Base-by-base conservation (phyloP, 2,329 filamentous ascomycete species). In the Verticillium nonalfalfae region DNA sequence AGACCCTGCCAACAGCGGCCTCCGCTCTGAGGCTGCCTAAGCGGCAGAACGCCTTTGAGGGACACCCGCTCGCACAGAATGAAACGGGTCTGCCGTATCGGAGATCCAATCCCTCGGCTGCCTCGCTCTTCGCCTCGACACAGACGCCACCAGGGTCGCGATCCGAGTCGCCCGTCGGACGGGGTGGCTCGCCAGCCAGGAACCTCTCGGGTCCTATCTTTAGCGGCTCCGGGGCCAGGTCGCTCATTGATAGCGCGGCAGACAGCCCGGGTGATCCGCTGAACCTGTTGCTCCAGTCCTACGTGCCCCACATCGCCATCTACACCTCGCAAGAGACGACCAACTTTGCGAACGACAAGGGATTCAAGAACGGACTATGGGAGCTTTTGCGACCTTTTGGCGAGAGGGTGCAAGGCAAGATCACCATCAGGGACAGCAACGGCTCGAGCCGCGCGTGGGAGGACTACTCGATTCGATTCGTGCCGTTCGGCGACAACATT, bases 331-430 rank as follows among this genome's bases (percentile, higher is more conserved):
- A 84, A 15, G 94, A 98, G 71, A 95, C 92, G 1, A 90, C 97
- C 70, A 84, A 88, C 61, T 76, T 99, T 62, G 83, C 93, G 60
- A 82, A 81, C 62, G 87, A 90, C 65, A 99, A 99, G 76, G 96
- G 96, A 0, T 91, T 98, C 66, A 80, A 85, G 45, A 83, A 87
- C 55, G 93, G 94, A 0, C 81, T 99, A 57, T 88, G 93, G 79
- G 90, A 96, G 73, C 78, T 99, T 31, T 77, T 99, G 61, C 83
- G 94, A 58, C 94, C 95, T 0, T 99, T 96, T 77, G 95, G 95
- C 35, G 95, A 99, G 75, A 85, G 83, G 15, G 84, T 98, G 0
- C 85, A 89, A 58, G 95, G 95, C 35, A 96, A 95, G 70, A 89
- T 99, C 59, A 90, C 90, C 3, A 89, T 98, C 60, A 82, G 95